Evolutionary conservation across 2,329 filamentous ascomycete genomes (phyloP), one percentile per base, ranked within the genome.

Genomic region (Botryotinia globosa): DNA sequence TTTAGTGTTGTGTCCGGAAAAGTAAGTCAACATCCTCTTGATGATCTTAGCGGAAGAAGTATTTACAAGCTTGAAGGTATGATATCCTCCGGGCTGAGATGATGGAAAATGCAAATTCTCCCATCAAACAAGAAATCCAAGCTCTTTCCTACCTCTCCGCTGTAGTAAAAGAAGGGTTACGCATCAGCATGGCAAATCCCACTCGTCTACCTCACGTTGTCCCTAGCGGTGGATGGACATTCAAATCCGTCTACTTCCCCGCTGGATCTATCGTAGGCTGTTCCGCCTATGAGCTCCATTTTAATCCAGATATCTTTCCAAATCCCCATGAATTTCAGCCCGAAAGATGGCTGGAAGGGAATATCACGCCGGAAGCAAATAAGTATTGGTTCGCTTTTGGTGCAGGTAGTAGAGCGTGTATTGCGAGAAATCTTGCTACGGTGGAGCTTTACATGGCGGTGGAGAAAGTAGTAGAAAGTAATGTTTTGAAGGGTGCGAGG

Each of bases 121-220:
- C 74, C 9, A 74, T 77, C 63, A 77, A 77, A 42, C 79, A 78
- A 67, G 80, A 81, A 65, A 77, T 80, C 12, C 80, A 80, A 72
- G 74, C 71, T 9, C 78, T 85, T 6, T 81, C 83, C 0, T 87
- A 85, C 74, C 83, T 88, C 7, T 81, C 83, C 25, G 85, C 82
- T 0, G 84, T 87, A 3, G 78, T 88, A 56, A 84, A 83, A 69
- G 86, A 88, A 82, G 83, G 81, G 2, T 81, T 87, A 1, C 82
- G 86, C 20, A 78, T 88, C 64, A 83, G 83, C 73, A 83, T 85
- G 82, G 85, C 86, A 0, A 87, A 87, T 67, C 85, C 86, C 0
- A 85, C 83, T 16, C 82, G 85, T 1, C 80, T 87, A 9, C 85
- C 85, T 2, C 84, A 85, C 12, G 78, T 84, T 10, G 85, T 87